A percentile compares a stretch with the other conserved stretches of the same genome.
Conservation (phyloP, 768 basidiomycete genomes). For the Scleroderma bovista region DNA sequence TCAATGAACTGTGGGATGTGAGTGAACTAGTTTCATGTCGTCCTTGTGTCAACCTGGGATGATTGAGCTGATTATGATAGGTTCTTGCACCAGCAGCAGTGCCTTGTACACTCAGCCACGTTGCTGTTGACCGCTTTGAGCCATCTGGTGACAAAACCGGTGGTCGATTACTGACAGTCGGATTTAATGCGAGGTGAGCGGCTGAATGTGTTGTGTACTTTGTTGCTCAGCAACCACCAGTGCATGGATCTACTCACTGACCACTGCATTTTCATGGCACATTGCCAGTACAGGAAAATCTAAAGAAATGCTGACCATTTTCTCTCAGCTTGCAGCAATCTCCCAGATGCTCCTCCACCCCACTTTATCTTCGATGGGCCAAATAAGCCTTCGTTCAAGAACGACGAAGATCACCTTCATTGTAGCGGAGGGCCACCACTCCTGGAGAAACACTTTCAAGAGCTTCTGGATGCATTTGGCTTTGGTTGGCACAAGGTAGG, state of each 20-base stretch:
- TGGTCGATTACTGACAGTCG: background rate
- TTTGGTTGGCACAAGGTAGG: conserved; percentile 30
- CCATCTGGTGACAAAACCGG: background rate
- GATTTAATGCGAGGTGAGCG: background rate
- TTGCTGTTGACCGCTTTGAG: background rate
- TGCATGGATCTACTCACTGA: conserved; percentile 6
- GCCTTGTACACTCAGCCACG: background rate
- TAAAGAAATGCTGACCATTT: conserved; percentile 40
- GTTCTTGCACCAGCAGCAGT: background rate
- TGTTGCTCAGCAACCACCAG: background rate
- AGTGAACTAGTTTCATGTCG: too few species aligned
- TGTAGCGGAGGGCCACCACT: background rate
- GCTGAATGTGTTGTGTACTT: background rate
- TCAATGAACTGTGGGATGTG: too few species aligned
- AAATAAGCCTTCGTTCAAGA: conserved; percentile 36
- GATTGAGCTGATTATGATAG: background rate
- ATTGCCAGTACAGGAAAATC: conserved; percentile 32
- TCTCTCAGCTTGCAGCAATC: conserved; percentile 37
- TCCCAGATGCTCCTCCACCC: conserved; percentile 32
- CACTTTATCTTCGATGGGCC: conserved; percentile 51
- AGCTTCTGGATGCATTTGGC: conserved; percentile 37
- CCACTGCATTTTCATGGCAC: background rate
- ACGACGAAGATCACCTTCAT: conserved; percentile 32
- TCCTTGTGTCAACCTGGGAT: too few species aligned
- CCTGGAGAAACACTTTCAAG: conserved; percentile 18